phyloP scores from a whole-genome alignment of 2,329 filamentous ascomycete species.

The Paramyrothecium sp. region DNA sequence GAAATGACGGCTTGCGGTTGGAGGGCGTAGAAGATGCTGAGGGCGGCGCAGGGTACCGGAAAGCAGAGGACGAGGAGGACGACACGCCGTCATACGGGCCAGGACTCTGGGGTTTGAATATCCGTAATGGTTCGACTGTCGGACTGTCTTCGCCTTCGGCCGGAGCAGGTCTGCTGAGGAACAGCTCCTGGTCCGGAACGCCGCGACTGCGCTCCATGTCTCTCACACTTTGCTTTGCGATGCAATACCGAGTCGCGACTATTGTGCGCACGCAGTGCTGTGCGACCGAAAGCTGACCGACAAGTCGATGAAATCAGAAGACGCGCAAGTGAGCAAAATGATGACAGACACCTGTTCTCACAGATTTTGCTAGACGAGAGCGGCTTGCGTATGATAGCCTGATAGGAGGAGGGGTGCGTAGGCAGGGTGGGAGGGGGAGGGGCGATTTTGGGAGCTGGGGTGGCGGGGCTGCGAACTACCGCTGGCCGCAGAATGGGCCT shows the following conservation, averaged over 20 bases:
- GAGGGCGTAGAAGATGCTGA: conserved; percentile 35
- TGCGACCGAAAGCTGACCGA: too few relatives aligned
- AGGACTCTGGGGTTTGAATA: conserved; percentile 75
- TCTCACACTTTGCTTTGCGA: neutral
- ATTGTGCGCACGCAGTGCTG: conserved; percentile 1
- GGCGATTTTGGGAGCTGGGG: neutral
- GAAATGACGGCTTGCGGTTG: conserved; percentile 58
- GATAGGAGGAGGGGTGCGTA: neutral
- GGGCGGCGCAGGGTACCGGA: conserved; percentile 51
- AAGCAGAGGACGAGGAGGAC: conserved; percentile 31
- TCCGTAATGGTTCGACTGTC: conserved; percentile 79
- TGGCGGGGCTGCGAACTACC: neutral
- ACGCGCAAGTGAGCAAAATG: too few relatives aligned
- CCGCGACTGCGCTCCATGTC: conserved; percentile 57
- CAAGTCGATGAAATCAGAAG: too few relatives aligned
- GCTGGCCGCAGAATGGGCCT: neutral
- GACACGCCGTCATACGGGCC: conserved; percentile 45
- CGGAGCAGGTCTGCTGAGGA: conserved; percentile 61
- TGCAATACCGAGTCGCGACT: neutral
- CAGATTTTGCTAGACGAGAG: too few relatives aligned
- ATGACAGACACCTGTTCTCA: too few relatives aligned
- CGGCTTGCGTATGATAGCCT: neutral
- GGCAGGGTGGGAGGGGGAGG: neutral
- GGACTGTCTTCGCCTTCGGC: conserved; percentile 64
- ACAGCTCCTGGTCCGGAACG: conserved; percentile 78